A percentile compares a stretch with the other conserved stretches of the same genome.
Conservation (phyloP, 2,329 filamentous ascomycete genomes). For the Fusarium verrucosum region DNA sequence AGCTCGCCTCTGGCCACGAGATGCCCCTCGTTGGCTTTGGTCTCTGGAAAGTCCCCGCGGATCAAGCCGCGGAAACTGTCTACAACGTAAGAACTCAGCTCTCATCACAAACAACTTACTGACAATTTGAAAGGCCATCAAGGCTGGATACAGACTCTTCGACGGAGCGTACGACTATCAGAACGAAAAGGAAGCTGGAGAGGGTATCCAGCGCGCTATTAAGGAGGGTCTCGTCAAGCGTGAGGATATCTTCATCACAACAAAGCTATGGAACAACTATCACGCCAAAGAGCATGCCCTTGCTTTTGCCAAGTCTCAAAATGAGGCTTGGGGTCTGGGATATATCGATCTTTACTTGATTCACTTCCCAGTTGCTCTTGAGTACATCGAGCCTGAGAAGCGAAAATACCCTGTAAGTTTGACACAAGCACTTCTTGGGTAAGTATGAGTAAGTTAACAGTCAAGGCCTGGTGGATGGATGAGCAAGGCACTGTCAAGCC, state of each 20-base stretch:
- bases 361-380: conserved; percentile 66
- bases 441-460: neutral
- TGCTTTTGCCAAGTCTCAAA: conserved; percentile 76
- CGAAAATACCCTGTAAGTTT: conserved; percentile 51
- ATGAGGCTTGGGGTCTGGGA: conserved; percentile 80
- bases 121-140: conserved; percentile 53
- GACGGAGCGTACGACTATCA: conserved; percentile 66
- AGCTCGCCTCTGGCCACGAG: conserved; percentile 41
- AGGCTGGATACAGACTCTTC: conserved; percentile 62
- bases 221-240: conserved; percentile 69
- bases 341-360: conserved; percentile 89
- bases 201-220: conserved; percentile 67
- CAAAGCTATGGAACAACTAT: conserved; percentile 92
- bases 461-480: conserved; percentile 51
- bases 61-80: conserved; percentile 61
- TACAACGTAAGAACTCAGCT: conserved; percentile 59
- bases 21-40: conserved; percentile 64
- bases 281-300: conserved; percentile 79
- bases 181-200: conserved; percentile 73
- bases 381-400: conserved; percentile 55
- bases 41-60: conserved; percentile 72
- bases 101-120: neutral
- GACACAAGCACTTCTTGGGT: neutral
- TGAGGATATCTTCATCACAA: conserved; percentile 87
- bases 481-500: conserved; percentile 60